These are phyloP conservation scores for Metarhizium guizhouense DNA, from an alignment of 2,329 filamentous ascomycete species.

Conservation along the genomic window DNA sequence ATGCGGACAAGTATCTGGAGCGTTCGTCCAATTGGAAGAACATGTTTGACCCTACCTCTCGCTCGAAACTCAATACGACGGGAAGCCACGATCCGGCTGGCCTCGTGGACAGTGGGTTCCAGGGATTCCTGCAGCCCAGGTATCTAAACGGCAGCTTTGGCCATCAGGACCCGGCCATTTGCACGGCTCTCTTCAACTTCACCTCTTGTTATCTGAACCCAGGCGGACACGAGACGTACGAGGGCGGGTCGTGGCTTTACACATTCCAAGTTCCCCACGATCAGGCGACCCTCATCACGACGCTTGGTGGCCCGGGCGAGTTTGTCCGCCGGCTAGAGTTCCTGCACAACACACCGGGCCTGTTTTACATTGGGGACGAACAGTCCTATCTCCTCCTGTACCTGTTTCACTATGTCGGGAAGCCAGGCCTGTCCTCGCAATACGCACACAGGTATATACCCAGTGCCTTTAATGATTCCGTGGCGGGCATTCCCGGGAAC, in stretches of 20 bases:
- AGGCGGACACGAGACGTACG: slow-evolving; percentile 45
- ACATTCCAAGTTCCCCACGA: slow-evolving; percentile 49
- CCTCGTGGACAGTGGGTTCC: slow-evolving; percentile 13
- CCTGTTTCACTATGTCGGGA: slow-evolving; percentile 57
- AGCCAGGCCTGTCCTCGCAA: slow-evolving; percentile 45
- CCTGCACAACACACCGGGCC: slow-evolving; percentile 51
- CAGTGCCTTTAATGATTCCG: slow-evolving; percentile 54
- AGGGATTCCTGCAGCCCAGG: slow-evolving; percentile 62
- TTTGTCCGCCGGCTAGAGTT: slow-evolving; percentile 55
- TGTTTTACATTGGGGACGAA: slow-evolving; percentile 61
- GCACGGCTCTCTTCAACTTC: slow-evolving; percentile 33
- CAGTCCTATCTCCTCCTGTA: slow-evolving; percentile 42
- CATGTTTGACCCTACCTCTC: slow-evolving; percentile 38
- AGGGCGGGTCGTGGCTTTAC: slow-evolving; percentile 64
- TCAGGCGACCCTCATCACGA: slow-evolving; percentile 36
- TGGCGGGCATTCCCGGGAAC: slow-evolving; percentile 48
- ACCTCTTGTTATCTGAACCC: slow-evolving; percentile 25
- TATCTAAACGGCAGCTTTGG: slow-evolving; percentile 57
- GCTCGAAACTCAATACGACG: slow-evolving; percentile 11
- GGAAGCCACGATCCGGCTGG: background rate
- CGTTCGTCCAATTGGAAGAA: slow-evolving; percentile 62
- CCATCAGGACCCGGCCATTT: slow-evolving; percentile 50
- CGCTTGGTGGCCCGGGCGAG: slow-evolving; percentile 46
- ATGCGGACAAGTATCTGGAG: slow-evolving; percentile 49
- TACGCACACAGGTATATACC: slow-evolving; percentile 60